Evolutionary conservation across 2,329 filamentous ascomycete species (phyloP).

Genomic region (Botryotinia narcissicola): DNA sequence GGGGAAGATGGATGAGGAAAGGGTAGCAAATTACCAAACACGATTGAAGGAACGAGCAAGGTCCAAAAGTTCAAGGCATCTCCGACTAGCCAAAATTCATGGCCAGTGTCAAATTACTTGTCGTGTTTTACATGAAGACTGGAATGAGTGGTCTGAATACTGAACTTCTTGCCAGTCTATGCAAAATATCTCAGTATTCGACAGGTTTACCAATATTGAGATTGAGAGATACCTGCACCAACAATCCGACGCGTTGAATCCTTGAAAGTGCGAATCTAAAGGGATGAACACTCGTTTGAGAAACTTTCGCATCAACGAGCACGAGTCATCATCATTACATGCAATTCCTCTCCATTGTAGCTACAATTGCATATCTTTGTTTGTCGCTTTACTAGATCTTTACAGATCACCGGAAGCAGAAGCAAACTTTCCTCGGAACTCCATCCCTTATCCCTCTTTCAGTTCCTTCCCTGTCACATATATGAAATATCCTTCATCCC

Average conservation of each 20-base stretch:
- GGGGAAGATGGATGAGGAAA: background rate
- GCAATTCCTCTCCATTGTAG: background rate
- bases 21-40: too few species aligned
- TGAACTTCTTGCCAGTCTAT: background rate
- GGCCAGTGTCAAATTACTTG: background rate
- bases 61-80: background rate
- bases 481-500: background rate
- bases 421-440: background rate
- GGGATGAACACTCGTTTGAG: background rate
- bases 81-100: background rate
- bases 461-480: background rate
- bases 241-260: background rate
- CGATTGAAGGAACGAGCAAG: background rate
- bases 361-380: background rate
- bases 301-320: background rate
- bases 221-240: background rate
- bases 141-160: fast-evolving
- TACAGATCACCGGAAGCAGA: background rate
- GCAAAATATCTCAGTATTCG: background rate
- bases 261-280: background rate
- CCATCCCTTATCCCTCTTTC: too few species aligned
- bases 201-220: background rate
- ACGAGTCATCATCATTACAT: background rate
- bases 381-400: background rate
- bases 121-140: background rate